These are phyloP conservation scores for Wickerhamiella shivajii DNA, from an alignment of 805 yeast species.

Conservation along the genomic window DNA sequence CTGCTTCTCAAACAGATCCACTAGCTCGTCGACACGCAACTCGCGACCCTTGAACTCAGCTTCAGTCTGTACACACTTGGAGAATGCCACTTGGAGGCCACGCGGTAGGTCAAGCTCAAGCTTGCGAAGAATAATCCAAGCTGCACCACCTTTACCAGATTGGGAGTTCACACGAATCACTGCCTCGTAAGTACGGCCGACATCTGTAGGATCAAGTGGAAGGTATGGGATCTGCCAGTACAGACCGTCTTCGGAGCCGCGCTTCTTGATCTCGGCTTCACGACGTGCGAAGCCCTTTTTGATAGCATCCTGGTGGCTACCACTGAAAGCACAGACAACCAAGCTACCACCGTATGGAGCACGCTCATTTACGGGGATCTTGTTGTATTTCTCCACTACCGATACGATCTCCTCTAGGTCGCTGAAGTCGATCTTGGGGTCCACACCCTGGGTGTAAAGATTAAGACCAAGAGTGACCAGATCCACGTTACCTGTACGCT, in stretches of 20 bases:
- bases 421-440: slow-evolving; percentile 57
- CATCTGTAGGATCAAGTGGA: slow-evolving; percentile 73
- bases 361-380: slow-evolving; percentile 63
- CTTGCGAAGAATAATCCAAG: slow-evolving; percentile 67
- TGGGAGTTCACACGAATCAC: slow-evolving; percentile 79
- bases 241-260: slow-evolving; percentile 25
- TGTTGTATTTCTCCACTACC: slow-evolving; percentile 64
- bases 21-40: slow-evolving; percentile 47
- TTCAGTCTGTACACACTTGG: slow-evolving; percentile 49
- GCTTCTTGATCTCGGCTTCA: slow-evolving; percentile 26
- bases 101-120: slow-evolving; percentile 72
- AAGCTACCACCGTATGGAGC: slow-evolving; percentile 75
- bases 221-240: slow-evolving; percentile 67
- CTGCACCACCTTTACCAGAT: slow-evolving; percentile 80
- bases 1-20: slow-evolving; percentile 46
- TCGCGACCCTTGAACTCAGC: slow-evolving; percentile 66
- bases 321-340: slow-evolving; percentile 72
- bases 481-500: slow-evolving; percentile 78
- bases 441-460: slow-evolving; percentile 63
- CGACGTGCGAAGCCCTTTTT: slow-evolving; percentile 58
- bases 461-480: slow-evolving; percentile 64
- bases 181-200: slow-evolving; percentile 86
- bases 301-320: slow-evolving; percentile 82
- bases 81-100: slow-evolving; percentile 63
- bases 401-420: slow-evolving; percentile 53